Evolutionary conservation across 2,329 filamentous ascomycete species (phyloP), one percentile per base, ranked within the genome.

Genomic region (Botrytis paeoniae): DNA sequence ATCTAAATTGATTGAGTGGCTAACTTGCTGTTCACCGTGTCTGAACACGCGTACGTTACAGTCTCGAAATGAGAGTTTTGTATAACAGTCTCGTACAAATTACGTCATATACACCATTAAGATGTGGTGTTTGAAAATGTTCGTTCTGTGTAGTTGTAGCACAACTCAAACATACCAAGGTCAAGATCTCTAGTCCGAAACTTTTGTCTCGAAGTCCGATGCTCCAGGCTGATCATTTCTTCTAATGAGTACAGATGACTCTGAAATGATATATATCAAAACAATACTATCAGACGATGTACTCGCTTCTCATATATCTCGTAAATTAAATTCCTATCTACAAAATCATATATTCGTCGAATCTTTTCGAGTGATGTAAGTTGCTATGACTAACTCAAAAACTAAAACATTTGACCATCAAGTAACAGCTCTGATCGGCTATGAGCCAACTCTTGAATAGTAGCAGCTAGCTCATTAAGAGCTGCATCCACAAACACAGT

Each of bases 401-500:
- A 32, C 22, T 70, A 71, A 32, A 73, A 73, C 12, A 74, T 64
- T 25, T 66, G 35, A 57, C 54, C 69, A 71, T 75, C 74, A 43
- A 76, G 68, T 61, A 77, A 69, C 29, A 73, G 43, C 20, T 72
- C 70, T 32, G 64, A 65, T 29, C 48, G 45, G n/a, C 64, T 54
- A 10, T 29, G 51, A 14, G 71, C 70, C 45, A 78, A 71, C 68
- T 77, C 76, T 51, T 77, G 66, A 41, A 80, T 77, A 20, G 72
- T 70, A 20, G 39, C 70, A 22, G 70, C 76, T 48, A 82, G 70
- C 70, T 81, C 82, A 25, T 76, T 77, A 62, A 85, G 73, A 14
- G 84, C 75, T 32, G 78, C 79, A 35, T 82, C 79, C 7, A 83
- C 81, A 62, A 83, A 79, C 12, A 64, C 78, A 29, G 75, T 79